A percentile compares a stretch with the other conserved stretches of the same genome.
Conservation (phyloP, 371 early-diverging fungal genomes). For the Rhizopus delemar region DNA sequence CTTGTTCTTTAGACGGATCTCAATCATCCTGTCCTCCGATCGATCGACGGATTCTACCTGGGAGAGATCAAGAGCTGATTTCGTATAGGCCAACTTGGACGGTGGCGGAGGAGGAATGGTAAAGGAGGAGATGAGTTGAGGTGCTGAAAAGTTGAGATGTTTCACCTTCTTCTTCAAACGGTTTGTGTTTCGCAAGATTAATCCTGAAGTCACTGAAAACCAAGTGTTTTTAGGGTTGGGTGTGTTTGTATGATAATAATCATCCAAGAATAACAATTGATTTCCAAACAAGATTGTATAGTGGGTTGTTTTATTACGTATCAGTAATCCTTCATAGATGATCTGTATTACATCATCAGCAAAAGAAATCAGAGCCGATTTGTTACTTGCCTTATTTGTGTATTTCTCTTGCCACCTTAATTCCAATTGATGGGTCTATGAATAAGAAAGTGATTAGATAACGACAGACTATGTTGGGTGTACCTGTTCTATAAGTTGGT, state of each 20-base stretch:
- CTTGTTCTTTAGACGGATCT: constrained; percentile 3
- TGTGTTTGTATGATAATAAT: constrained; percentile 2
- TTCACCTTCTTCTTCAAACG: not conserved
- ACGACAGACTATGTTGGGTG: not conserved
- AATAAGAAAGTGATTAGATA: no score
- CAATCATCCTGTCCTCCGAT: not conserved
- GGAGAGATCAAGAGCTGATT: constrained; percentile 10
- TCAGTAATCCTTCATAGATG: constrained; percentile 10
- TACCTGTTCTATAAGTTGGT: constrained; percentile 24
- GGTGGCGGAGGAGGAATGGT: constrained; percentile 7
- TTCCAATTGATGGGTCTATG: constrained; percentile 10
- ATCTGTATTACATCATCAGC: not conserved
- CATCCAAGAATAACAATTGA: constrained; percentile 20
- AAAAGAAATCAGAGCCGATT: not conserved
- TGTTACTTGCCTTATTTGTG: not conserved
- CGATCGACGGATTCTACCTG: constrained; percentile 6
- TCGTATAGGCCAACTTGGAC: constrained; percentile 9
- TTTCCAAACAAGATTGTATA: constrained; percentile 17
- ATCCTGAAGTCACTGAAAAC: constrained; percentile 21
- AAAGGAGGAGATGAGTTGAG: not conserved
- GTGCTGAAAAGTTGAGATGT: not conserved
- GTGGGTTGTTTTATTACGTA: constrained; percentile 5
- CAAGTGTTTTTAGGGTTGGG: constrained; percentile 7
- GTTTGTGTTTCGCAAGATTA: constrained; percentile 1
- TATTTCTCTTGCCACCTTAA: not conserved